Percentiles rank a stretch among this genome's conserved stretches.
Conservation (phyloP, 345 rosid species). For the Gossypium rotundifolium region DNA sequence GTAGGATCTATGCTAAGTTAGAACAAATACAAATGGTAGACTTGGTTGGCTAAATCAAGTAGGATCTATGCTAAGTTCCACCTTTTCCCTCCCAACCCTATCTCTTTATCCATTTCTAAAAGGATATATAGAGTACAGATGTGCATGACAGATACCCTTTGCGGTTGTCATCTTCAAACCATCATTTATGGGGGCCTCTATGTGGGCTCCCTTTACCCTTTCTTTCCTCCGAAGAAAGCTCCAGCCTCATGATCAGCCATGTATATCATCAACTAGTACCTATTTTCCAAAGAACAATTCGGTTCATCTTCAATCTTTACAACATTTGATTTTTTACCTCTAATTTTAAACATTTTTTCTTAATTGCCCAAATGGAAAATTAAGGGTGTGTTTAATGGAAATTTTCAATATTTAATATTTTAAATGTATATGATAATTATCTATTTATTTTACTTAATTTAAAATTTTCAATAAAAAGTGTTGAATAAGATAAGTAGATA, state of each 20-base stretch:
- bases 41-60: not conserved
- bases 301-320: not conserved
- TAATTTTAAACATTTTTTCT: no score
- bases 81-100: not conserved
- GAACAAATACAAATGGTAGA: not conserved
- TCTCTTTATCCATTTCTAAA: not conserved
- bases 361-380: no score
- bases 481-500: no score
- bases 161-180: not conserved
- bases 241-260: not conserved
- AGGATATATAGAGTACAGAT: not conserved
- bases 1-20: not conserved
- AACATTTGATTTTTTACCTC: no score
- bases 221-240: not conserved
- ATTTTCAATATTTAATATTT: no score
- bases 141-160: not conserved
- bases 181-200: not conserved
- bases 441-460: no score
- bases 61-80: not conserved
- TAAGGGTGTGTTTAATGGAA: no score
- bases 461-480: no score
- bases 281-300: not conserved
- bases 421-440: no score
- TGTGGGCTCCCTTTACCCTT: not conserved
- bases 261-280: no score